Conservation (phyloP, 78 protist genomes). For the Isochrysis galbana region DNA sequence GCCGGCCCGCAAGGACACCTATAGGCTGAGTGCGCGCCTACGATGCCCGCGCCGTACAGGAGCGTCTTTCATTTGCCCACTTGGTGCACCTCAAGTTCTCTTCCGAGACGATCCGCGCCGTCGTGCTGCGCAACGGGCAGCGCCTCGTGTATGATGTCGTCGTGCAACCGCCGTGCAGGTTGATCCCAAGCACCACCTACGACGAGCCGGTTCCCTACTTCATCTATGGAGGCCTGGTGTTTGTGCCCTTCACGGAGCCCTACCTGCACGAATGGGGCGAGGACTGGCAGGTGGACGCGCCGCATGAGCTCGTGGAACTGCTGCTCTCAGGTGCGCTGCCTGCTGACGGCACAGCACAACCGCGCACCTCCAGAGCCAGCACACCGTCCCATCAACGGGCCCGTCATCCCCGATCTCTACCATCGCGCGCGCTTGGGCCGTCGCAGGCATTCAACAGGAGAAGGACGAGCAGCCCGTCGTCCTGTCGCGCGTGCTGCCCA, state of each 20-base stretch:
- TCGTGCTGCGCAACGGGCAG: conserved; percentile 48
- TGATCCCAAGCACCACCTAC: conserved; percentile 44
- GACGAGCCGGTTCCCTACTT: conserved; percentile 55
- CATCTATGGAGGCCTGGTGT: conserved; percentile 69
- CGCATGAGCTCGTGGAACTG: conserved; percentile 25
- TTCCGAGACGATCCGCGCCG: conserved; percentile 45
- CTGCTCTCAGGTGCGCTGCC: neutral
- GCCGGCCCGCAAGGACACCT: neutral
- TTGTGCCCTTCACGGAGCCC: conserved; percentile 60
- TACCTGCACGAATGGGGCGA: conserved; percentile 54
- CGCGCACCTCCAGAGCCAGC: no score
- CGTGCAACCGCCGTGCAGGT: conserved; percentile 50
- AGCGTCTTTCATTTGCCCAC: conserved; percentile 42
- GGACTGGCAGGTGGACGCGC: conserved; percentile 48
- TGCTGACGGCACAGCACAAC: no score
- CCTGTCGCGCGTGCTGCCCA: conserved; percentile 55
- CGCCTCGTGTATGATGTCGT: conserved; percentile 4
- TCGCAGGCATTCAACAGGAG: no score
- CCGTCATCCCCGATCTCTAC: no score
- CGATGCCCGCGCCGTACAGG: neutral
- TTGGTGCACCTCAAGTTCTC: conserved; percentile 31
- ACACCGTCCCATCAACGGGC: no score
- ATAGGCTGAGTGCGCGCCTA: neutral
- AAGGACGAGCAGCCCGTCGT: conserved; percentile 56
- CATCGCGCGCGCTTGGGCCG: no score